Base-by-base conservation (phyloP, 176 grass and related monocot genomes). In the Melocanna baccifera region DNA sequence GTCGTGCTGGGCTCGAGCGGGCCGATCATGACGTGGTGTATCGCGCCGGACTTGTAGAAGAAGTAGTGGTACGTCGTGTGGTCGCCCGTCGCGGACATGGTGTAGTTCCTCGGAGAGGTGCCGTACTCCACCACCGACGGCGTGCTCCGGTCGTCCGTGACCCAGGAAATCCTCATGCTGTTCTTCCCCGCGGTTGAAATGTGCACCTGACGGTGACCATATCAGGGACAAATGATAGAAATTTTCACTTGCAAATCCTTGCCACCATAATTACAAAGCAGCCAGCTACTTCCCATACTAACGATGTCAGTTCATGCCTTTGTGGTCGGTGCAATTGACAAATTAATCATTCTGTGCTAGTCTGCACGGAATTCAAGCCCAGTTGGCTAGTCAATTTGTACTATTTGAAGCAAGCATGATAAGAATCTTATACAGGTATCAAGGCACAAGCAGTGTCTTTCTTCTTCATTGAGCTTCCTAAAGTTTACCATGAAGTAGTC, bases 1-100 rank as follows among this genome's bases (percentile, higher is more conserved):
- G 92, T 90, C 0, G 88, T 91, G 82, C 82, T 37, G 2, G 91
- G 83, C 12, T 78, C 77, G 2, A 98, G 76, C 0, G 96, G 92
- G 5, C 93, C 96, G 19, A 93, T 81, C 62, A 81, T 88, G 22
- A 86, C 89, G 64, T 92, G 68, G 89, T 98, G 96, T 63, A 98
- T 95, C 78, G 83, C 83, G 77, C 92, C 95, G 6, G 92, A 98
- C 5, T 57, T 48, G 89, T 95, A 98, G 46, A 95, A 26, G 53
- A 95, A 82, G 79, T 87, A 98, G 0, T 9, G 41, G 64, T 97
- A 97, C 7, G 89, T 77, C 36, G 77, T 87, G 67, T 61, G 80
- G 26, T 88, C 85, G 7, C 93, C 93, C 0, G 55, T 75, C 0
- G 78, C 68, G 20, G 85, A 82, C 48, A 16, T 12, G 1, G 72